Conservation (phyloP, 2,329 filamentous ascomycete genomes). For the Venturia nashicola region DNA sequence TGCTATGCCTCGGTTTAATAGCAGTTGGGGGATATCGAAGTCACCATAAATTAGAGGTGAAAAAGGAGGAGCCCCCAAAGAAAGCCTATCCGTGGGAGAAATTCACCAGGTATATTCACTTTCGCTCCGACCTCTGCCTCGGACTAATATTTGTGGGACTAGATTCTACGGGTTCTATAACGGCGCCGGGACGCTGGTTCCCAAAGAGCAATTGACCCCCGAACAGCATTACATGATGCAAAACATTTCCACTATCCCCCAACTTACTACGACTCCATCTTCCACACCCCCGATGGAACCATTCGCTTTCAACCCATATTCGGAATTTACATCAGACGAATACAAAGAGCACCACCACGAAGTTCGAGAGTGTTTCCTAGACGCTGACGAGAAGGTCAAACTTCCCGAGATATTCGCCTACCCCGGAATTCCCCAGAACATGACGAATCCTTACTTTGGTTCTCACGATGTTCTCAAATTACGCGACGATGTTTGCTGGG, state of each 20-base stretch:
- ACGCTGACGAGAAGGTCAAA: constrained; percentile 41
- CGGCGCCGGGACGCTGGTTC: constrained; percentile 34
- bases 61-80: constrained; percentile 20
- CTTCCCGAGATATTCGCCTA: constrained; percentile 57
- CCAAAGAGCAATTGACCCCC: constrained; percentile 27
- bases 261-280: constrained; percentile 17
- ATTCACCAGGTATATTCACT: constrained; percentile 25
- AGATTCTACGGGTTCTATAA: constrained; percentile 36
- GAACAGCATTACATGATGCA: constrained; percentile 33
- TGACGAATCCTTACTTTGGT: constrained; percentile 35
- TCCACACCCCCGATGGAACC: constrained; percentile 24
- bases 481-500: constrained; percentile 36
- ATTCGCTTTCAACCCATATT: constrained; percentile 33
- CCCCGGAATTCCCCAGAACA: constrained; percentile 37
- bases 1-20: constrained; percentile 30
- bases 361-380: constrained; percentile 51
- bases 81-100: constrained; percentile 33
- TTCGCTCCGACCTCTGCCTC: background rate
- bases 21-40: constrained; percentile 29
- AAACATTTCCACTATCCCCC: background rate
- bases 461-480: constrained; percentile 35
- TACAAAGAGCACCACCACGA: constrained; percentile 38
- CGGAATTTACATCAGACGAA: constrained; percentile 27
- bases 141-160: background rate
- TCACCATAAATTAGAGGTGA: constrained; percentile 22